Base-by-base conservation (phyloP, 768 basidiomycete species). In the Boletus barrowsii region DNA sequence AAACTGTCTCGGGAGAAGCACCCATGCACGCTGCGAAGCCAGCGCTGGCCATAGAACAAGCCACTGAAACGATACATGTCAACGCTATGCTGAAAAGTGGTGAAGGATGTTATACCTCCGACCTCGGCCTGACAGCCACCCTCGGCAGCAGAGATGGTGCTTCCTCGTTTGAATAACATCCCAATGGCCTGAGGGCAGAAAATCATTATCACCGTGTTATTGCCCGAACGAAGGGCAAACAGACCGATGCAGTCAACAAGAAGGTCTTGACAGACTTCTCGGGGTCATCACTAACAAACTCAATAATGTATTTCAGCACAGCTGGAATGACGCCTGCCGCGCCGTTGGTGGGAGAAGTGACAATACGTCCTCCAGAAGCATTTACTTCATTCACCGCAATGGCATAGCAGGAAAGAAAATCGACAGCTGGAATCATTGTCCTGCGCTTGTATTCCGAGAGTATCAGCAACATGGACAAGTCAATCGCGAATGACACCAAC, bases 111-210 rank as follows among this genome's bases (percentile, higher is more conserved):
- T 74, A 30, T 65, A 88, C 88, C 88, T 68, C 95, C 95, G 5
- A 98, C 95, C 75, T 96, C 93, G 18, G 93, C 93, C 74, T 93
- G 91, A 69, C 93, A 96, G 11, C 86, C 93, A 18, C 95, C 95
- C 72, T 98, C 96, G 0, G 96, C 94, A 14, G 95, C 95, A 44
- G 89, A 91, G 47, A 98, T 97, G 2, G 95, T 96, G 57, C 92
- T 93, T n/a, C 94, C 93, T 55, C 95, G 83, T 69, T 98, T 98
- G 77, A 93, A 96, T 32, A 97, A 75, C 94, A 97, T 97, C 15
- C 95, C 93, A 49, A 96, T 73, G 10, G 94, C 88, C 88, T 90
- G 50, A 46, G 20, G 20, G 59, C 47, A 39, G 24, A 17, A 45
- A 48, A 41, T 58, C 55, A 49, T 58, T 22, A 63, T 47, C 49